Conservation (phyloP, 768 basidiomycete species). For the Tylopilus sp. region DNA sequence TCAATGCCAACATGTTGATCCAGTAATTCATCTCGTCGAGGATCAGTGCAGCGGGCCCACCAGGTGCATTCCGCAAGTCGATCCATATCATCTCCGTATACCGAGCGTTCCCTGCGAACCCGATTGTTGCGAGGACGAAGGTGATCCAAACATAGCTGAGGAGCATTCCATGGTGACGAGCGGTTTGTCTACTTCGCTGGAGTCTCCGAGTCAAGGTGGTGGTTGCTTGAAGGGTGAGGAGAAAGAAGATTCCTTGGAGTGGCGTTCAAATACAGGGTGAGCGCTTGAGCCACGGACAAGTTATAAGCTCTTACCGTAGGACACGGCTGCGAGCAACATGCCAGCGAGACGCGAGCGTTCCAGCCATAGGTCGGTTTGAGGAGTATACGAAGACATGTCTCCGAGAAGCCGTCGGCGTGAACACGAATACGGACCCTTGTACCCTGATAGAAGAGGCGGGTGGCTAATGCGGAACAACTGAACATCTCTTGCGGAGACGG, state of each 20-base stretch:
- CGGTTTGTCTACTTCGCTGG: not conserved
- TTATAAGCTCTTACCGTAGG: conserved; percentile 14
- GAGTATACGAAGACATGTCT: conserved; percentile 14
- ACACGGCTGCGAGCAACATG: conserved; percentile 16
- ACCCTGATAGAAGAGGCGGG: no score
- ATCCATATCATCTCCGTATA: conserved; percentile 32
- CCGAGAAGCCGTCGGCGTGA: no score
- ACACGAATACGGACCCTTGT: no score
- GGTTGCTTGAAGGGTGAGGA: conserved; percentile 17
- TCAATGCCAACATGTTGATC: conserved; percentile 19
- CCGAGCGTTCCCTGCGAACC: conserved; percentile 19
- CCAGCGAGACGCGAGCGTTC: conserved; percentile 26
- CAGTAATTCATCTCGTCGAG: conserved; percentile 6
- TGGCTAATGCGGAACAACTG: no score
- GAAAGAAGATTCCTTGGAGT: conserved; percentile 18
- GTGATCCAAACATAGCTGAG: conserved; percentile 22
- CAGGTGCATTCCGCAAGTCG: conserved; percentile 19
- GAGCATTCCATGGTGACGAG: conserved; percentile 3
- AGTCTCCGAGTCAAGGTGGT: conserved; percentile 1
- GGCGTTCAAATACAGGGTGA: not conserved
- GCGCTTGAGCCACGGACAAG: not conserved
- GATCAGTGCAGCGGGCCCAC: conserved; percentile 13
- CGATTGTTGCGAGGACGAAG: conserved; percentile 26
- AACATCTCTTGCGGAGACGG: no score
- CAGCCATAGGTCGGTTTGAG: conserved; percentile 23